Percentiles rank a stretch among this genome's conserved stretches.
These are phyloP conservation scores for Colletotrichum sp. DNA, from an alignment of 2,329 filamentous ascomycete genomes.

Conservation along the genomic window DNA sequence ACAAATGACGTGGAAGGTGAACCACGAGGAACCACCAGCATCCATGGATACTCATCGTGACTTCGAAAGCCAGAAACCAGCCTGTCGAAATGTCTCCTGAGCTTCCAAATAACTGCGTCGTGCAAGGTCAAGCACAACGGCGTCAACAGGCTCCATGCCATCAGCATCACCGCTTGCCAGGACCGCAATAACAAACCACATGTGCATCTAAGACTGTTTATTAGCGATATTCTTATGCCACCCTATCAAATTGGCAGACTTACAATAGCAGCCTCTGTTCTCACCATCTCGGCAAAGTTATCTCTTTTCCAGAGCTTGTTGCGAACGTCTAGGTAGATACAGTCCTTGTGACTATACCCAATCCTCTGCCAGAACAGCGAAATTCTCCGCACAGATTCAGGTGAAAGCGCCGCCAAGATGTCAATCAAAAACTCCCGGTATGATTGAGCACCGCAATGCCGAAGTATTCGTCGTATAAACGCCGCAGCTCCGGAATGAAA, in stretches of 20 bases:
- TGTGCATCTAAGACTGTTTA: background rate
- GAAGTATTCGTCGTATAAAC: background rate
- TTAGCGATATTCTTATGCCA: background rate
- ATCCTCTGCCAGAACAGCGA: background rate
- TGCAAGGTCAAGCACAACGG: background rate
- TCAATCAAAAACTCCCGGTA: background rate
- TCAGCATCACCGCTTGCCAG: background rate
- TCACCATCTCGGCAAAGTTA: background rate
- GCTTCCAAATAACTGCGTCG: background rate
- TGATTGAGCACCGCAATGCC: background rate
- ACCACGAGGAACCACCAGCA: background rate
- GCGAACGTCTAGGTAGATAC: background rate
- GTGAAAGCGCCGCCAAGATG: background rate
- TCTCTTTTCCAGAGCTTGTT: background rate
- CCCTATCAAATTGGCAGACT: background rate
- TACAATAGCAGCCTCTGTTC: background rate
- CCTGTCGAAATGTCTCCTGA: background rate
- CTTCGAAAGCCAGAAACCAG: background rate
- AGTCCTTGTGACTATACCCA: background rate
- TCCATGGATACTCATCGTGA: background rate
- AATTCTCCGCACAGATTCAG: background rate
- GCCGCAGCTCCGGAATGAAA: background rate
- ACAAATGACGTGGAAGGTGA: background rate
- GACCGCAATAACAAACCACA: background rate
- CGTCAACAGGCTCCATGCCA: background rate